These are phyloP conservation scores for Urochloa ruziziensis DNA, from an alignment of 176 grass and related monocot genomes.

Conservation along the genomic window DNA sequence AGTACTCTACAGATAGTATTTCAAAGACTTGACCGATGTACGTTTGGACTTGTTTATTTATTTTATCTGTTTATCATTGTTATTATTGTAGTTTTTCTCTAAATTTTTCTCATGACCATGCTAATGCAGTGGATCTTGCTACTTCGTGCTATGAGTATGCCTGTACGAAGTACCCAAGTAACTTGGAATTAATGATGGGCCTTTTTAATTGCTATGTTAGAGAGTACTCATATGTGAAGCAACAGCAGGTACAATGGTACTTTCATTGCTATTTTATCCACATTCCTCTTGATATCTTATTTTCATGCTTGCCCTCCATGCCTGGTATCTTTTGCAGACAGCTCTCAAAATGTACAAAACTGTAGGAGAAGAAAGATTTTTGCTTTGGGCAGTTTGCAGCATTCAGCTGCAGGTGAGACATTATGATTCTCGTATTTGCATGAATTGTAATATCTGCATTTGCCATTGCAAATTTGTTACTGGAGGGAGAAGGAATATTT, in stretches of 20 bases:
- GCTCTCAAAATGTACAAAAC: constrained; percentile 99
- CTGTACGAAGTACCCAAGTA: constrained; percentile 81
- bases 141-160: constrained; percentile 97
- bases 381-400: constrained; percentile 98
- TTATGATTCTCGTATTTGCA: neutral
- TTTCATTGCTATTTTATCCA: constrained; percentile 10
- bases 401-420: constrained; percentile 83
- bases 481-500: neutral
- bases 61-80: constrained; percentile 8
- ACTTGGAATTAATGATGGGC: constrained; percentile 98
- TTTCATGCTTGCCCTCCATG: constrained; percentile 19
- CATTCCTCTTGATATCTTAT: constrained; percentile 23
- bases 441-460: neutral
- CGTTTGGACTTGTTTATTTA: constrained; percentile 12
- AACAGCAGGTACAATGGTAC: constrained; percentile 76
- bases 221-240: constrained; percentile 93
- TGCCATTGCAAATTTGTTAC: neutral
- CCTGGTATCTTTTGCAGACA: constrained; percentile 61
- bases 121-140: constrained; percentile 86
- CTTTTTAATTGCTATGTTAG: constrained; percentile 97
- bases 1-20: constrained; percentile 96
- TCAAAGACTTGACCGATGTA: constrained; percentile 89
- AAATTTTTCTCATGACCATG: constrained; percentile 21
- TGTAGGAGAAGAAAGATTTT: constrained; percentile 92
- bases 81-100: neutral